Evolutionary conservation across 345 rosid species (phyloP).

Genomic region (Eucalyptus dawsonii): DNA sequence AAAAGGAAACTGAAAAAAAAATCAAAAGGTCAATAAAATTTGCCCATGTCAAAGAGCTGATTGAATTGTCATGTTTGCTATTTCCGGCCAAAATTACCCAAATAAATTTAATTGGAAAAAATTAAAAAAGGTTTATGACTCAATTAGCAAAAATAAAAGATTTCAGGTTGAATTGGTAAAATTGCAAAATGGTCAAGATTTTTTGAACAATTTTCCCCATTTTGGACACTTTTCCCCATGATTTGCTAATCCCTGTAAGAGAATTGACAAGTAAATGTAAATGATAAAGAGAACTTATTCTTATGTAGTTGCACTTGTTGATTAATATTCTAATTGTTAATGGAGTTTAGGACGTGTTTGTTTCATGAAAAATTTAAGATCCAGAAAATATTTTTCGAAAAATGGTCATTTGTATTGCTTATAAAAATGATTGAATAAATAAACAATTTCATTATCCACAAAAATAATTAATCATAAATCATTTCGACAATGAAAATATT

Average conservation of each 20-base stretch:
- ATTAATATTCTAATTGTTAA: background rate
- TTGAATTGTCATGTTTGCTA: fast-evolving
- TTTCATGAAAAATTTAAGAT: too few species aligned
- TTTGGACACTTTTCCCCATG: background rate
- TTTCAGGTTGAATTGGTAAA: background rate
- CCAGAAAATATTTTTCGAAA: too few species aligned
- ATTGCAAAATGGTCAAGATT: fast-evolving
- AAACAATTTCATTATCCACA: background rate
- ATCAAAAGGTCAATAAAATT: too few species aligned
- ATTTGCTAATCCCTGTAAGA: background rate
- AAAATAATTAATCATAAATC: too few species aligned
- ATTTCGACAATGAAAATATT: too few species aligned
- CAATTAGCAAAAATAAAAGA: background rate
- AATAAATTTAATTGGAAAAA: too few species aligned
- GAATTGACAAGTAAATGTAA: background rate
- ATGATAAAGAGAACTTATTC: background rate
- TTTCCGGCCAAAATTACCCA: too few species aligned
- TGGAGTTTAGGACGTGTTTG: background rate
- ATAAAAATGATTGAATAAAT: too few species aligned
- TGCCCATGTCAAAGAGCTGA: too few species aligned
- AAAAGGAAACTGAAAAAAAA: too few species aligned
- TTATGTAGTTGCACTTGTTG: background rate
- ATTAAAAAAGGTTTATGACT: fast-evolving
- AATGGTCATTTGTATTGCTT: too few species aligned
- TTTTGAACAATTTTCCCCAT: background rate